Evolutionary conservation across 1,284 basidiomycete species (phyloP), one percentile per base, ranked within the genome.

Genomic region (Fomes fomentarius): DNA sequence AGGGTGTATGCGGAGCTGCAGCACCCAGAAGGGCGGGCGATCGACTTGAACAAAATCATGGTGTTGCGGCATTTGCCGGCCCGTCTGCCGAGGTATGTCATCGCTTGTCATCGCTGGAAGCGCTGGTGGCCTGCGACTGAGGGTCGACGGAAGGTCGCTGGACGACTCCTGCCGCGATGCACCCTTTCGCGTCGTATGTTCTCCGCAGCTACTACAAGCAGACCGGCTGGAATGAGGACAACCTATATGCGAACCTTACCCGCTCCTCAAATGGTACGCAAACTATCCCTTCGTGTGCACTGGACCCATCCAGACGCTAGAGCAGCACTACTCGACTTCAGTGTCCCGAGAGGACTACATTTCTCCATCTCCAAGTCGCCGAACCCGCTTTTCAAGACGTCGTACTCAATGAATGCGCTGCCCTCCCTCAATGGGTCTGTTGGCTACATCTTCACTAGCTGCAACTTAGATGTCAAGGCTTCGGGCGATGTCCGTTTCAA

Each of bases 181-280:
- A 91, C 72, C 87, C 90, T 8, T 94, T 94, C 68, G 87, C 91
- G 24, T 85, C 92, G 11, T 93, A 95, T 74, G 89, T 98, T 47
- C 79, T 98, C 40, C 86, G 90, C 60, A 89, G 82, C 69, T 98
- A 97, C 74, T 95, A 95, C 76, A 82, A 84, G 60, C 87, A 87
- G 12, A 97, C 94, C 38, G 92, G 92, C 58, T 98, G 96, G 96
- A 96, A 96, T 67, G 93, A 96, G 70, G 94, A 98, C 73, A 96
- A 96, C 68, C 81, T 96, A 7, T 98, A 95, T 68, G 87, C 91
- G 5, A 93, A 96, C 64, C 70, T 98, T 33, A 98, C 94, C 5
- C 83, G 93, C 38, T 91, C 93, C 33, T 96, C 93, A 1, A 89
- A 83, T 74, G 90, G 93, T 94, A 58, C 57, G 84, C 74, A 56